Percentiles rank a stretch among this genome's conserved stretches.
phyloP scores from a whole-genome alignment of 805 yeast genomes.

The Lipomyces chichibuensis region DNA sequence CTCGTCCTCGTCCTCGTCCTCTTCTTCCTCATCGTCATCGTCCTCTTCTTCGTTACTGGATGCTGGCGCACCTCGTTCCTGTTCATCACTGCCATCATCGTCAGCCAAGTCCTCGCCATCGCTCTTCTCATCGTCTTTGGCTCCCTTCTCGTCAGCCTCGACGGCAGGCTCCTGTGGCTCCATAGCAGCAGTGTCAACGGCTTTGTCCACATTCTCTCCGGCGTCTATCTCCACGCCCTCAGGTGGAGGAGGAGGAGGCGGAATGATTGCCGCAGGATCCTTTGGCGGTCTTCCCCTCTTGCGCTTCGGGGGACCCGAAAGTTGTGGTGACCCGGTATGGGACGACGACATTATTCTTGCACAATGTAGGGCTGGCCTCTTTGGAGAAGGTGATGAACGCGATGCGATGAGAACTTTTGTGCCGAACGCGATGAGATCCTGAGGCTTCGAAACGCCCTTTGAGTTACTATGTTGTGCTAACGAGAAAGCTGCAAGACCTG shows the following conservation, averaged over 20 bases:
- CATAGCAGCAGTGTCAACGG: background rate
- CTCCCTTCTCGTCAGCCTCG: background rate
- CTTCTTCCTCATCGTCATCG: conserved; percentile 37
- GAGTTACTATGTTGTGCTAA: no score
- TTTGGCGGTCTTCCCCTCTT: conserved; percentile 16
- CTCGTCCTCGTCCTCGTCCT: conserved; percentile 38
- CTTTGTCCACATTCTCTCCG: background rate
- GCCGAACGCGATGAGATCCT: background rate
- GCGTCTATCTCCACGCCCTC: background rate
- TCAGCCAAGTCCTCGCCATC: background rate
- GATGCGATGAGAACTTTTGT: background rate
- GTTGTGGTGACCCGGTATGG: background rate
- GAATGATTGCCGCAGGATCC: background rate
- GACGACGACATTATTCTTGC: background rate
- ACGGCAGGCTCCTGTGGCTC: background rate
- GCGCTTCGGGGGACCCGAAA: conserved; percentile 16
- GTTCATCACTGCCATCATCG: background rate
- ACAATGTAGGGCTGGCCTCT: background rate
- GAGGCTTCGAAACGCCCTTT: no score
- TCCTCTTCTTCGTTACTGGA: conserved; percentile 39
- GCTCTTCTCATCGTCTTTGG: background rate
- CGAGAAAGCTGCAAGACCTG: no score
- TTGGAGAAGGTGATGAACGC: background rate
- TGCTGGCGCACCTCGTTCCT: conserved; percentile 24
- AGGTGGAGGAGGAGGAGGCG: background rate